Evolutionary conservation across 768 basidiomycete species (phyloP).

Genomic region (Tylopilus rubrobrunneus): DNA sequence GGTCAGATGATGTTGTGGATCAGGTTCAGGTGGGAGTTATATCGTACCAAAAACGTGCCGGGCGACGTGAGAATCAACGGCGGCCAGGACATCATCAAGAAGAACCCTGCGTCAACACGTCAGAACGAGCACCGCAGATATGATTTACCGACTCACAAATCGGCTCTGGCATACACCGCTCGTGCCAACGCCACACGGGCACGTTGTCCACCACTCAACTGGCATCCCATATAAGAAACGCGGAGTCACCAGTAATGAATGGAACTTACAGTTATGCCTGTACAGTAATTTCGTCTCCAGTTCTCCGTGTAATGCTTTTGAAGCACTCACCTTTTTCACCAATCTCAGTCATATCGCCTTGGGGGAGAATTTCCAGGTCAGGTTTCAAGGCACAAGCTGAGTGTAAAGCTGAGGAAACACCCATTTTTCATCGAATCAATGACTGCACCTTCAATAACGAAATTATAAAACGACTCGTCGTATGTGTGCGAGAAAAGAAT

Average conservation of each 20-base stretch:
- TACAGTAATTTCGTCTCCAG: neutral
- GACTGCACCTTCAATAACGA: conserved; percentile 68
- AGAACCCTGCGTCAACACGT: conserved; percentile 46
- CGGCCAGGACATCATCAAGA: conserved; percentile 87
- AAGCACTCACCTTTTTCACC: conserved; percentile 68
- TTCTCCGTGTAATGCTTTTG: too few species aligned
- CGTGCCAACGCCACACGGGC: conserved; percentile 82
- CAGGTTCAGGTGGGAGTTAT: neutral
- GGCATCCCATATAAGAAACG: conserved; percentile 15
- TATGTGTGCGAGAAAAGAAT: conserved; percentile 90
- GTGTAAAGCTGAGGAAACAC: neutral
- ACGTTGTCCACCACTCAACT: conserved; percentile 82
- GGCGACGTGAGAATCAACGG: conserved; percentile 84
- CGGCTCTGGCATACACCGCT: conserved; percentile 88
- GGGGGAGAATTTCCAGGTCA: conserved; percentile 73
- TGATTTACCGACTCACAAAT: conserved; percentile 50
- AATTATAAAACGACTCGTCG: conserved; percentile 78
- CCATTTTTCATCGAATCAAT: neutral
- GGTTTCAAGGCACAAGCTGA: conserved; percentile 79
- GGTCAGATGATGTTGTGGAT: neutral
- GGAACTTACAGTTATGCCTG: conserved; percentile 54
- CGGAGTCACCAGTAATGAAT: neutral
- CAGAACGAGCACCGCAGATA: neutral
- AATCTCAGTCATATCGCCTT: conserved; percentile 83
- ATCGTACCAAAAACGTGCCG: conserved; percentile 73